A percentile compares a stretch with the other conserved stretches of the same genome.
phyloP scores from a whole-genome alignment of 805 yeast genomes.

The Cyberlindnera samutprakarnensis region DNA sequence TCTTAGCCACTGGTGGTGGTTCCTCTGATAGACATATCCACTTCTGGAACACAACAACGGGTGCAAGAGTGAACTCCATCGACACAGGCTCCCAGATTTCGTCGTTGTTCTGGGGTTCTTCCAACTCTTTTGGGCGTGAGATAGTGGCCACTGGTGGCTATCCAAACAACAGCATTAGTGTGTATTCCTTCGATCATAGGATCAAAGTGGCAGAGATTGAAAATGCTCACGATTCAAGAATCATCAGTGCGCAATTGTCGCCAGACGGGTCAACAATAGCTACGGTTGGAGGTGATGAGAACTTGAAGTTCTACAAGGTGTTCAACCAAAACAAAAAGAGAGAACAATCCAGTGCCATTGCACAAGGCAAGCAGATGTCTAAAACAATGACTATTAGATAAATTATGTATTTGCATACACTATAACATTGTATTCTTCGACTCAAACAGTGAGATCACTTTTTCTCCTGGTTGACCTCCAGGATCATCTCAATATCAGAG shows the following conservation, averaged over 20 bases:
- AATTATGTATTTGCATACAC: too few species aligned
- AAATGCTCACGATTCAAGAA: slow-evolving; percentile 86
- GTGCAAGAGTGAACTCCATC: slow-evolving; percentile 75
- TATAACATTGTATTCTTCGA: too few species aligned
- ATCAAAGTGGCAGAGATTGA: slow-evolving; percentile 82
- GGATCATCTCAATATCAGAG: too few species aligned
- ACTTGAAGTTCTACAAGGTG: slow-evolving; percentile 88
- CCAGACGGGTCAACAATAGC: slow-evolving; percentile 90
- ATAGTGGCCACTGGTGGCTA: slow-evolving; percentile 91
- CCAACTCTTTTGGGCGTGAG: slow-evolving; percentile 65
- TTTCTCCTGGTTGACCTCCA: too few species aligned
- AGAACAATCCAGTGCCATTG: slow-evolving; percentile 23
- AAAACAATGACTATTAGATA: slow-evolving; percentile 46
- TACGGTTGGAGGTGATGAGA: slow-evolving; percentile 95
- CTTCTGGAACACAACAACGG: slow-evolving; percentile 93
- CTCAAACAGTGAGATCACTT: too few species aligned
- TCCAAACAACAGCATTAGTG: slow-evolving; percentile 76
- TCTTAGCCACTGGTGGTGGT: slow-evolving; percentile 97
- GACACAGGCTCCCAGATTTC: slow-evolving; percentile 93
- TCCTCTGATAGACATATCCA: slow-evolving; percentile 82
- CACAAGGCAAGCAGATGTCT: slow-evolving; percentile 38
- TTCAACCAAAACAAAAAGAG: slow-evolving; percentile 50
- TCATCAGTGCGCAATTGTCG: slow-evolving; percentile 72
- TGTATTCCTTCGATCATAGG: slow-evolving; percentile 80
- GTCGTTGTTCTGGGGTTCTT: slow-evolving; percentile 87